phyloP scores from a whole-genome alignment of 176 grass and related monocot genomes.

The Ampelocalamus luodianensis region DNA sequence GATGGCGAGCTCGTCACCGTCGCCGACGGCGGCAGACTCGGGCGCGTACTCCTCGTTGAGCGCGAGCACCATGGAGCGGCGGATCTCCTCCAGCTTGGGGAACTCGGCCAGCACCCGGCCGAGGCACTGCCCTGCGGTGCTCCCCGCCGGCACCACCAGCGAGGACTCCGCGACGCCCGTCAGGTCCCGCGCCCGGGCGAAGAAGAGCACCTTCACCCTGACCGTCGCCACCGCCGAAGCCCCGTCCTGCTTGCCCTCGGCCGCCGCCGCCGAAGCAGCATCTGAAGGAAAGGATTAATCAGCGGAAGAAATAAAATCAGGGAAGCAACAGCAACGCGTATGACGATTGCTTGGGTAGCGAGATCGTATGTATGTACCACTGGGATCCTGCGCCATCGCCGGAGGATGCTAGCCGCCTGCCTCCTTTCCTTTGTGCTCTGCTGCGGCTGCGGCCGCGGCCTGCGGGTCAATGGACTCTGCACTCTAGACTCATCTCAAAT shows the following conservation, averaged over 20 bases:
- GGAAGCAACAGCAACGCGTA: background rate
- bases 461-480: too few relatives aligned
- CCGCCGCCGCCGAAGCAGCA: background rate
- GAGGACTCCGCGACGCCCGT: conserved; percentile 55
- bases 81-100: conserved; percentile 85
- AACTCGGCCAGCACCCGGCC: conserved; percentile 56
- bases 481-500: too few relatives aligned
- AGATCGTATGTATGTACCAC: background rate
- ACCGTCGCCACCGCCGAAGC: background rate
- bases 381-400: background rate
- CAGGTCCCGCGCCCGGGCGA: conserved; percentile 83
- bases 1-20: conserved; percentile 79
- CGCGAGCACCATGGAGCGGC: conserved; percentile 76
- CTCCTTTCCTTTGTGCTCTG: background rate
- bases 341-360: background rate
- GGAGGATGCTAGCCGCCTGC: background rate
- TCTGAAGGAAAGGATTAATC: conserved; percentile 11
- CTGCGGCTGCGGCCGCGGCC: too few relatives aligned
- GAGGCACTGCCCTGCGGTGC: conserved; percentile 73
- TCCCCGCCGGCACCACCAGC: conserved; percentile 59
- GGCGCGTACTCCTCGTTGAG: conserved; percentile 86
- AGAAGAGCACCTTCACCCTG: conserved; percentile 81
- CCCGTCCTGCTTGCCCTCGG: background rate
- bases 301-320: background rate
- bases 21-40: conserved; percentile 57